Evolutionary conservation across 768 basidiomycete species (phyloP).

Genomic region (Trametes elegans): DNA sequence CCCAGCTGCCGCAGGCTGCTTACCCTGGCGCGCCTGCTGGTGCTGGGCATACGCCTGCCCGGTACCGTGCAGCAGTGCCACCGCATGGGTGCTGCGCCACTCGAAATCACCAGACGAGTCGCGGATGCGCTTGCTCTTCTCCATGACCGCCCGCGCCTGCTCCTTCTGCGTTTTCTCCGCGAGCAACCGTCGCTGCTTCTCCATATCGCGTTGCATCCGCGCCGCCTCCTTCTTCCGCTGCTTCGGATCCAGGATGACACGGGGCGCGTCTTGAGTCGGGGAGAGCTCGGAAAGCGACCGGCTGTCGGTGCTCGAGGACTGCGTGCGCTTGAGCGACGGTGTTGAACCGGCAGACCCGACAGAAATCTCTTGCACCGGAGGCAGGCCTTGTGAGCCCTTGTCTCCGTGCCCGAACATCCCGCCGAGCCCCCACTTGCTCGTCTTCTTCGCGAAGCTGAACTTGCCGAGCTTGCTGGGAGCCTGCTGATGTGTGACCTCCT

Average conservation of each 20-base stretch:
- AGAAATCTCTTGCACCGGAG: slow-evolving; percentile 73
- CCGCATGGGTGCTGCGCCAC: slow-evolving; percentile 17
- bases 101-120: slow-evolving; percentile 41
- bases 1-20: slow-evolving; percentile 51
- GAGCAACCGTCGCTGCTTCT: slow-evolving; percentile 78
- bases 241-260: slow-evolving; percentile 57
- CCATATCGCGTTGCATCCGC: slow-evolving; percentile 74
- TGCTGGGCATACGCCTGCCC: slow-evolving; percentile 32
- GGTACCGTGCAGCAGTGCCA: slow-evolving; percentile 37
- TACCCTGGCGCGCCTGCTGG: slow-evolving; percentile 31
- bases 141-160: slow-evolving; percentile 89
- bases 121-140: slow-evolving; percentile 79
- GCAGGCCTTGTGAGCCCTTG: slow-evolving; percentile 49
- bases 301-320: slow-evolving; percentile 75
- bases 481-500: slow-evolving; percentile 12
- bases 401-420: slow-evolving; percentile 71
- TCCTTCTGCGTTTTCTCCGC: slow-evolving; percentile 76
- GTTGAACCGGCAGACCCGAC: slow-evolving; percentile 50
- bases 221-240: slow-evolving; percentile 81
- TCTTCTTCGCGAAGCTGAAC: slow-evolving; percentile 69
- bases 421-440: slow-evolving; percentile 58
- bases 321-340: slow-evolving; percentile 73
- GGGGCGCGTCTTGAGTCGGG: slow-evolving; percentile 34
- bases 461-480: slow-evolving; percentile 51
- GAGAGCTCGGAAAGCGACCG: slow-evolving; percentile 59